Base-by-base conservation (phyloP, 2,329 filamentous ascomycete genomes). In the Zymoseptoria pseudotritici region DNA sequence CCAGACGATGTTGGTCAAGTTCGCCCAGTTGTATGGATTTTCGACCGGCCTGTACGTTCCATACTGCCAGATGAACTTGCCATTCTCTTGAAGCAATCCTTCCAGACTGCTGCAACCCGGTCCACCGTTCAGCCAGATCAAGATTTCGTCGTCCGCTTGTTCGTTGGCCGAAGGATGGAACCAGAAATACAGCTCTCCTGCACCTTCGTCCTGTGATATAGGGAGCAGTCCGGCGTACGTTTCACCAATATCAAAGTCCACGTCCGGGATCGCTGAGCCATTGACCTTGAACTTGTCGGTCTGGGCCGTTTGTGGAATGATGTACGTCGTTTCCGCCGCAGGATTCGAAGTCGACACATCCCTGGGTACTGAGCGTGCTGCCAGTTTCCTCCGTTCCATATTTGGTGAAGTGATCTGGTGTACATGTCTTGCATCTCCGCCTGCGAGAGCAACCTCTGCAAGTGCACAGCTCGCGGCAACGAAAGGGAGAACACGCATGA, bases 21-120 rank as follows among this genome's bases (percentile, higher is more conserved):
- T 87, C 59, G 84, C 69, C 76, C 76, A 79, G 42, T 74, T 76
- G 70, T 75, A 80, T 1, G 76, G 76, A 65, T 80, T 80, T 66
- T 76, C 72, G 13, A 79, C 75, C 0, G 78, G 74, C 53, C 70
- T 64, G 69, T 70, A 69, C 3, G 74, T 75, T 50, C 74, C 74
- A 65, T 77, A 79, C 61, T 80, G 77, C 78, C 78, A 80, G 51
- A 78, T 66, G 57, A 80, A 73, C 66, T 69, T 69, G 4, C 71
- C 71, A 54, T 80, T 80, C 68, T 80, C 79, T 58, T 80, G 78
- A 20, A 81, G 67, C 55, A 80, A 71, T 3, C 79, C 79, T 61
- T 80, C 78, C 24, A 81, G 71, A 50, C 64, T 68, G 4, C 70
- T 74, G 66, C 79, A 81, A 0, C 78, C 79, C 2, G 78, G 78